phyloP scores from a whole-genome alignment of 2,329 filamentous ascomycete species.

The Phaeosphaeriaceae sp. region DNA sequence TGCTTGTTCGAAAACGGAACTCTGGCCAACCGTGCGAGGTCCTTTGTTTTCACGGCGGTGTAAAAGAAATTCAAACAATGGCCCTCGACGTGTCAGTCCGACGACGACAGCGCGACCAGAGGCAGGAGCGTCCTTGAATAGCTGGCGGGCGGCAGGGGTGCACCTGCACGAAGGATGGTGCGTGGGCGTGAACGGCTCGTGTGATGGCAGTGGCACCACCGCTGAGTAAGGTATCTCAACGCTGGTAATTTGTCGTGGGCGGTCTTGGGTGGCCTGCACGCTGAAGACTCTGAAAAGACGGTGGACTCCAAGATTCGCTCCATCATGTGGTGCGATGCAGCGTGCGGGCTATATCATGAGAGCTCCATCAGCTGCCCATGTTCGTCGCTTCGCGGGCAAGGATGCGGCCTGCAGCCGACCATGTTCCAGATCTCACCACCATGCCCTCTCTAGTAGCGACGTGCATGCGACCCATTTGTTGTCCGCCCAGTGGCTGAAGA shows the following conservation, averaged over 20 bases:
- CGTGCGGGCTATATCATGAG: not conserved
- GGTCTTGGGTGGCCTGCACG: not conserved
- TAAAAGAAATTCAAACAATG: slow-evolving; percentile 9
- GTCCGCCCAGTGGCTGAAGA: not conserved
- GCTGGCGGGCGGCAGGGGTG: not conserved
- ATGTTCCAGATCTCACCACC: slow-evolving; percentile 20
- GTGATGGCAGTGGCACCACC: not conserved
- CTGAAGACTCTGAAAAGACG: not conserved
- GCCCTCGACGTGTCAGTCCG: slow-evolving; percentile 1
- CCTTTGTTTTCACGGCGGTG: slow-evolving; percentile 15
- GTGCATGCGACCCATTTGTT: not conserved
- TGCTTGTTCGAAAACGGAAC: slow-evolving; percentile 19
- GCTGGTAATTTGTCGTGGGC: too few species aligned
- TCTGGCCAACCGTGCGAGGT: slow-evolving; percentile 9
- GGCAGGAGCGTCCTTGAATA: slow-evolving; percentile 1
- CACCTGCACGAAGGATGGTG: not conserved
- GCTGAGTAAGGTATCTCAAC: too few species aligned
- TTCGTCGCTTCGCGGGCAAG: not conserved
- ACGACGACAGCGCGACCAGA: slow-evolving; percentile 1
- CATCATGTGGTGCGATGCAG: not conserved
- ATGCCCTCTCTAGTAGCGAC: not conserved
- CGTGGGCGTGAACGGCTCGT: not conserved
- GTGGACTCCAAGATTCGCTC: not conserved
- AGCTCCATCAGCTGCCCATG: slow-evolving; percentile 10
- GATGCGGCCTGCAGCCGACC: slow-evolving; percentile 6